Base-by-base conservation (phyloP, 75 land plant species). In the Selaginella tamariscina region DNA sequence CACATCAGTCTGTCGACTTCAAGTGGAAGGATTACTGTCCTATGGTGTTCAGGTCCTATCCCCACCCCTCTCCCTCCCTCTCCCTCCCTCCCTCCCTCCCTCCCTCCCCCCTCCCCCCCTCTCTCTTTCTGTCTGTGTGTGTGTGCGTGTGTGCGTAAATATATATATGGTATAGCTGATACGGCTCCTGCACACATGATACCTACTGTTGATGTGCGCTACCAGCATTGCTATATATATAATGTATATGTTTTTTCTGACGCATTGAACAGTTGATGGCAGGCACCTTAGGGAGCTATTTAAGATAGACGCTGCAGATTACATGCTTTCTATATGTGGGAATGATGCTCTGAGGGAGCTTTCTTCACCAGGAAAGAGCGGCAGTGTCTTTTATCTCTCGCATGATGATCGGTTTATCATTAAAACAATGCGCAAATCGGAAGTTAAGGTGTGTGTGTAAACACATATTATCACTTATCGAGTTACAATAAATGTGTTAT, bases 271-370 rank as follows among this genome's bases (percentile, higher is more conserved):
- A 39, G 49, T 39, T 39, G 8, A 23, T 59, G 62, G 5, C 62
- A 59, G 62, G 62, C 26, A 21, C 26, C 62, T 59, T 59, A 59
- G 49, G 15, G 49, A 39, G 49, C 49, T 39, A 5, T 39, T 39
- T 15, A 39, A 59, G n/a, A 59, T 59, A 2, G 62, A 59, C 23
- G 62, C 62, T 59, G 62, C 62, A 8, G 62, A 59, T 59, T 59
- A 59, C 23, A 59, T 59, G 23, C 86, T 93, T 63, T 93, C 98
- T 27, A 81, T 93, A 32, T 93, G 98, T 78, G 98, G 98, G 32
- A 85, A 82, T n/a, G 62, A 21, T 59, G 62, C 62, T 27, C 62
- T 59, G 5, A 5, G 62, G n/a, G 62, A 59, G 21, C 26, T 59
- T 59, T 59, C 26, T 21, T 59, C 62, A 9, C 62, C 62, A 8